phyloP scores from a whole-genome alignment of 352 stramenopile species.

The Phytophthora capsici region DNA sequence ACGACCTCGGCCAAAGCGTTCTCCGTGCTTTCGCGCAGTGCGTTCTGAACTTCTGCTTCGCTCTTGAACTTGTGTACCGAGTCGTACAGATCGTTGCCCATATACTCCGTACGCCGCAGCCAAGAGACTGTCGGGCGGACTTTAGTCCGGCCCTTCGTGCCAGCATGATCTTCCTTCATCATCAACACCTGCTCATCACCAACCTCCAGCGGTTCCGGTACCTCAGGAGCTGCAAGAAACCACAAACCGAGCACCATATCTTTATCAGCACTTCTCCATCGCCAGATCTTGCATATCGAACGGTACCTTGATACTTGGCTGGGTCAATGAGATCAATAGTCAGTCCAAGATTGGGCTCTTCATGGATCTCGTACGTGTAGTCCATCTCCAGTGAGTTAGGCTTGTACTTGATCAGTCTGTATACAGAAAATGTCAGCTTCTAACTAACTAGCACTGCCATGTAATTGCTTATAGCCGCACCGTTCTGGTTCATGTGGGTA shows the following conservation, averaged over 20 bases:
- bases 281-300: neutral
- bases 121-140: constrained; percentile 77
- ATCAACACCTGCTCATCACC: constrained; percentile 80
- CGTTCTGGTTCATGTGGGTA: constrained; percentile 82
- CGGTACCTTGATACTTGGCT: constrained; percentile 81
- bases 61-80: constrained; percentile 90
- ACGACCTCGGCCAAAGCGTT: constrained; percentile 80
- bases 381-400: constrained; percentile 85
- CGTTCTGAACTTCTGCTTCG: constrained; percentile 85
- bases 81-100: constrained; percentile 88
- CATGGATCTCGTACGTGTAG: constrained; percentile 88
- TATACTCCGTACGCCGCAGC: constrained; percentile 85
- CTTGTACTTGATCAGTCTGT: constrained; percentile 88
- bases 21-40: constrained; percentile 82
- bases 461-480: constrained; percentile 27
- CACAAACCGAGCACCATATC: constrained; percentile 8
- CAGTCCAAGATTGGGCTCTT: constrained; percentile 80
- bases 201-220: constrained; percentile 62
- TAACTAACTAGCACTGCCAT: neutral
- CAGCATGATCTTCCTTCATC: constrained; percentile 73
- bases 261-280: neutral
- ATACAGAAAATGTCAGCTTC: constrained; percentile 7
- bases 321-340: constrained; percentile 87
- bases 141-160: constrained; percentile 64
- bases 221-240: constrained; percentile 49